Percentiles rank a stretch among this genome's conserved stretches.
Conservation (phyloP, 2,329 filamentous ascomycete genomes). For the Scedosporium apiospermum region DNA sequence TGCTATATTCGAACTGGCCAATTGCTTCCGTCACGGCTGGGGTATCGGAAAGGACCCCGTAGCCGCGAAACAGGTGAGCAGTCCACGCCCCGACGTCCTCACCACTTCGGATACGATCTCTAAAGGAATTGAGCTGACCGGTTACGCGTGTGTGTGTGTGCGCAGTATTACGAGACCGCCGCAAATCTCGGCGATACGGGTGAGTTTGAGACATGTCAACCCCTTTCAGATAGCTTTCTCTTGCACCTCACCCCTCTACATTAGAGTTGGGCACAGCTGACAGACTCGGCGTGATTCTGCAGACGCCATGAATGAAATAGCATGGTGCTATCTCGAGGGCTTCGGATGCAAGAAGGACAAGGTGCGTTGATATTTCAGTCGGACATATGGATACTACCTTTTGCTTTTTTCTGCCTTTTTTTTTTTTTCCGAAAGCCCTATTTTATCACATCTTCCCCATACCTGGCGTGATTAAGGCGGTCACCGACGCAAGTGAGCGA, state of each 20-base stretch:
- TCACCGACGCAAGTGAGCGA: not conserved
- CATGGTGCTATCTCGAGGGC: slow-evolving; percentile 94
- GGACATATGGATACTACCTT: not conserved
- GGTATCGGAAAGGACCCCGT: slow-evolving; percentile 77
- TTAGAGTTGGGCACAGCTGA: slow-evolving; percentile 2
- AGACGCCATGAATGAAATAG: slow-evolving; percentile 97
- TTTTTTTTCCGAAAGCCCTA: not conserved
- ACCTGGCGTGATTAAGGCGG: not conserved
- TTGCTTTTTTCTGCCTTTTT: not conserved
- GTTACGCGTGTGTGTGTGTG: slow-evolving; percentile 18
- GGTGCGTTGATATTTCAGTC: slow-evolving; percentile 49
- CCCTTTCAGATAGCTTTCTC: not conserved
- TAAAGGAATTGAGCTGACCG: slow-evolving; percentile 4
- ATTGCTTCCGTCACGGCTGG: slow-evolving; percentile 92
- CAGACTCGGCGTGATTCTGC: slow-evolving; percentile 5
- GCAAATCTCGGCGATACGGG: slow-evolving; percentile 88
- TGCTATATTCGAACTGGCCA: slow-evolving; percentile 90
- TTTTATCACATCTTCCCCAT: not conserved
- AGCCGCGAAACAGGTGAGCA: slow-evolving; percentile 63
- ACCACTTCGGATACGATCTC: not conserved
- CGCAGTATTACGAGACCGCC: slow-evolving; percentile 91
- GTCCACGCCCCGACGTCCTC: not conserved
- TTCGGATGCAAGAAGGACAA: slow-evolving; percentile 98
- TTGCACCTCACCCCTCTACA: not conserved
- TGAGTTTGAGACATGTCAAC: slow-evolving; percentile 23